phyloP scores from a whole-genome alignment of 2,329 filamentous ascomycete genomes.

The Fusarium coffeatum region DNA sequence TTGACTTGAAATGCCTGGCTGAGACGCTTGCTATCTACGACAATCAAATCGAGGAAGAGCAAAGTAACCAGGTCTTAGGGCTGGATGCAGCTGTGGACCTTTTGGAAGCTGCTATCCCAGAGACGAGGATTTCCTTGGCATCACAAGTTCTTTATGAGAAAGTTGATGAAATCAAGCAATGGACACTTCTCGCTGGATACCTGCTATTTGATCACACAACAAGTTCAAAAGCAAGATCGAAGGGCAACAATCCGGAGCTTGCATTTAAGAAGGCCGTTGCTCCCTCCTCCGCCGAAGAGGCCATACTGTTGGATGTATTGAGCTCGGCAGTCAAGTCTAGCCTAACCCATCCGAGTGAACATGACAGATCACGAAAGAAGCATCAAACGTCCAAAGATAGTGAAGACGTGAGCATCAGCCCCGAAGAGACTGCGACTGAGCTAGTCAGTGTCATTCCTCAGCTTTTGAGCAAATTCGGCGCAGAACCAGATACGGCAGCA shows the following conservation, averaged over 20 bases:
- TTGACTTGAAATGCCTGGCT: constrained; percentile 89
- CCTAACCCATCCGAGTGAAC: constrained; percentile 74
- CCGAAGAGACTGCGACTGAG: constrained; percentile 81
- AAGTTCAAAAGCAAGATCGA: constrained; percentile 63
- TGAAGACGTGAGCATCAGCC: constrained; percentile 48
- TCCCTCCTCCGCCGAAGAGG: constrained; percentile 80
- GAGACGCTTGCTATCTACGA: constrained; percentile 88
- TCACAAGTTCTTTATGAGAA: constrained; percentile 87
- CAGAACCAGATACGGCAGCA: constrained; percentile 86
- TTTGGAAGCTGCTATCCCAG: constrained; percentile 72
- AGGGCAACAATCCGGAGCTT: constrained; percentile 65
- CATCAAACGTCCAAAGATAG: constrained; percentile 72
- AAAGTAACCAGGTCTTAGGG: constrained; percentile 59
- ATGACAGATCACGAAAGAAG: constrained; percentile 69
- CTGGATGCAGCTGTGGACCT: constrained; percentile 65
- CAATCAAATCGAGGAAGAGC: constrained; percentile 70
- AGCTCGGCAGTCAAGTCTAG: constrained; percentile 83
- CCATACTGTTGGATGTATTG: constrained; percentile 86
- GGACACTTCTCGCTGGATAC: constrained; percentile 91
- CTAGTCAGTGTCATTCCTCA: constrained; percentile 84
- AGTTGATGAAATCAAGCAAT: constrained; percentile 82
- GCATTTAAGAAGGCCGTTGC: constrained; percentile 78
- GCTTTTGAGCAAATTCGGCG: constrained; percentile 91
- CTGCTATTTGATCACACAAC: constrained; percentile 90
- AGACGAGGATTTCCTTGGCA: constrained; percentile 87